These are phyloP conservation scores for Rhamnella rubrinervis DNA, from an alignment of 331 rosid species.

Conservation along the genomic window DNA sequence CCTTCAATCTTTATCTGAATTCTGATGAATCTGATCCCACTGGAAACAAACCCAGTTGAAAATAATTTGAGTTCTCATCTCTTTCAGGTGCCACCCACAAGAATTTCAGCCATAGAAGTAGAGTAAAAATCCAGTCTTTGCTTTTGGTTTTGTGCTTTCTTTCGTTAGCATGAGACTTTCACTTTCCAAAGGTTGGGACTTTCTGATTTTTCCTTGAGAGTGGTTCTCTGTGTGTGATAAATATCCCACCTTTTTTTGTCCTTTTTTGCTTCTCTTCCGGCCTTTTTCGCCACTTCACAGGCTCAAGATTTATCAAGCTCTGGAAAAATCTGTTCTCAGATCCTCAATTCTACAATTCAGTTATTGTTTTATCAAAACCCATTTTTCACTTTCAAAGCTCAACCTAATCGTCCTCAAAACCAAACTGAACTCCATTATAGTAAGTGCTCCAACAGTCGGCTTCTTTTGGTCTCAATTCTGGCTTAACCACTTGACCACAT, in stretches of 20 bases:
- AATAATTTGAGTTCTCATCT: constrained; percentile 2
- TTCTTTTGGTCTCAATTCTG: neutral
- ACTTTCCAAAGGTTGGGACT: constrained; percentile 1
- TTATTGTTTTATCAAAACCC: neutral
- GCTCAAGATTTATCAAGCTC: constrained; percentile 15
- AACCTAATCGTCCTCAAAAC: neutral
- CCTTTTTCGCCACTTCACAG: constrained; percentile 30
- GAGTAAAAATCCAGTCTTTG: constrained; percentile 14
- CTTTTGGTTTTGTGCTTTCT: constrained; percentile 2
- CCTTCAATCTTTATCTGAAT: constrained; percentile 1
- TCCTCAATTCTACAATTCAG: constrained; percentile 17
- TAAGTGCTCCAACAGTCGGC: neutral
- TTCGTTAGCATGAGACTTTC: constrained; percentile 13
- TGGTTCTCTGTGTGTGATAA: constrained; percentile 13
- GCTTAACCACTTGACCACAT: neutral
- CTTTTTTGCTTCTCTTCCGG: constrained; percentile 13
- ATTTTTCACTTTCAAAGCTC: neutral
- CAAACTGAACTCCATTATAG: neutral
- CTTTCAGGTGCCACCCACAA: neutral
- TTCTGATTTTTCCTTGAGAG: constrained; percentile 8
- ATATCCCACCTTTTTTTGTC: constrained; percentile 39
- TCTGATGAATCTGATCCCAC: neutral
- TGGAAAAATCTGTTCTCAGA: constrained; percentile 22
- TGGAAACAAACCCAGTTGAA: constrained; percentile 8
- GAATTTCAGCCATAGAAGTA: neutral